Percentiles rank a stretch among this genome's conserved stretches.
Conservation (phyloP, 2,329 filamentous ascomycete species). For the Trichoderma sp. region DNA sequence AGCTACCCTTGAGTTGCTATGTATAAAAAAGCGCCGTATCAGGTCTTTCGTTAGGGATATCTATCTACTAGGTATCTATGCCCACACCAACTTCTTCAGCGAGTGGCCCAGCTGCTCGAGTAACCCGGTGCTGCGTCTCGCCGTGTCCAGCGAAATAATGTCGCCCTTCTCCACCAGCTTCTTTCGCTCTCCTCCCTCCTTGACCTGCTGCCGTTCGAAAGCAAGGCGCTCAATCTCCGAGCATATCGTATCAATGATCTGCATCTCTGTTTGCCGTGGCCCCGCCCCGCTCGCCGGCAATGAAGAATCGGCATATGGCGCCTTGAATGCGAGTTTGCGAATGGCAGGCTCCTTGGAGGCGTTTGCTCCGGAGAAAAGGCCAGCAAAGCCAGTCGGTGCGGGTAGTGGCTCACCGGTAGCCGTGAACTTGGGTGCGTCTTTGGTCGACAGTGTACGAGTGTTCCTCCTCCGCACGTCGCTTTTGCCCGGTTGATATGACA, state of each 20-base stretch:
- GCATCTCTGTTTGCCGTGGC: conserved; percentile 52
- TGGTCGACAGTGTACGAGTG: conserved; percentile 73
- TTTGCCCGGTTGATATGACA: conserved; percentile 73
- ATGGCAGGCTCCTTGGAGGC: conserved; percentile 34
- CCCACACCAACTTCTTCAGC: conserved; percentile 93
- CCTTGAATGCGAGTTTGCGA: conserved; percentile 57
- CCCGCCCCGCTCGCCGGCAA: conserved; percentile 53
- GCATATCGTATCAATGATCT: conserved; percentile 66
- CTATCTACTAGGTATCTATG: conserved; percentile 34
- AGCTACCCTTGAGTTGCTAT: not conserved
- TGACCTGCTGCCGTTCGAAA: conserved; percentile 47
- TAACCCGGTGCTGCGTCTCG: conserved; percentile 81
- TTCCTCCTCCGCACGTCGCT: conserved; percentile 77
- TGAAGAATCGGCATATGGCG: conserved; percentile 55
- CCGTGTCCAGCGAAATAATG: conserved; percentile 82
- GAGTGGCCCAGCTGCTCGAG: conserved; percentile 86
- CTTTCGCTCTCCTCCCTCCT: conserved; percentile 45
- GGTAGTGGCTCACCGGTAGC: conserved; percentile 26
- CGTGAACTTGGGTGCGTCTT: conserved; percentile 33
- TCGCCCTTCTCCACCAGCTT: conserved; percentile 60
- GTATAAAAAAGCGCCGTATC: not conserved
- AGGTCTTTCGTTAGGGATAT: not conserved
- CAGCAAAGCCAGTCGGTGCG: conserved; percentile 40
- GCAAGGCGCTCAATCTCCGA: conserved; percentile 74
- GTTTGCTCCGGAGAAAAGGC: conserved; percentile 41